Evolutionary conservation across 805 yeast genomes (phyloP).

Genomic region (Lipomyces oligophaga): DNA sequence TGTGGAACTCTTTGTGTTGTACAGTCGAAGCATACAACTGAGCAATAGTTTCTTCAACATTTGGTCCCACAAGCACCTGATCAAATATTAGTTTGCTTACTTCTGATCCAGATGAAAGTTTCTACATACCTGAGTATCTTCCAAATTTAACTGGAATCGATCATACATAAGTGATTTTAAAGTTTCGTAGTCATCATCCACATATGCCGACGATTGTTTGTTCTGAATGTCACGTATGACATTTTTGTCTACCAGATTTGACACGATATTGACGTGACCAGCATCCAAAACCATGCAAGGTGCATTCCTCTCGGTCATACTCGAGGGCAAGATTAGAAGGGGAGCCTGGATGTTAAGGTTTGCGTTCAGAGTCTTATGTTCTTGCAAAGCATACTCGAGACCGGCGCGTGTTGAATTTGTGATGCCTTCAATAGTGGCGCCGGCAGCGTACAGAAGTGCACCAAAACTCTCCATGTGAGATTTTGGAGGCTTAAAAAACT

Average conservation of each 20-base stretch:
- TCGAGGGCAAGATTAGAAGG: conserved; percentile 76
- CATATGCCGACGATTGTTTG: conserved; percentile 52
- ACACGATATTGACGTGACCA: conserved; percentile 81
- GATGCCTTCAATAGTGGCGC: conserved; percentile 86
- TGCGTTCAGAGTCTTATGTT: conserved; percentile 84
- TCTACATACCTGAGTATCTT: conserved; percentile 69
- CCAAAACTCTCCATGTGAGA: conserved; percentile 83
- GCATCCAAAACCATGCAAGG: conserved; percentile 93
- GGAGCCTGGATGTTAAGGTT: conserved; percentile 93
- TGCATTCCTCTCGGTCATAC: conserved; percentile 71
- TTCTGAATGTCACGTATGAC: conserved; percentile 63
- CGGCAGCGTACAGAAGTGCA: conserved; percentile 90
- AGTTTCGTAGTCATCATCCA: conserved; percentile 67
- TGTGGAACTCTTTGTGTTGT: conserved; percentile 48
- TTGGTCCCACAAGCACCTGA: conserved; percentile 64
- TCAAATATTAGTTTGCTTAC: background rate
- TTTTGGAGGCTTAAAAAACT: conserved; percentile 82
- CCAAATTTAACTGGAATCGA: conserved; percentile 67
- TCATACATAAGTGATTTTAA: conserved; percentile 84
- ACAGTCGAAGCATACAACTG: conserved; percentile 50
- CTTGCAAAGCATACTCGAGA: conserved; percentile 86
- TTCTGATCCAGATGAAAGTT: background rate
- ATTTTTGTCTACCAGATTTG: conserved; percentile 72
- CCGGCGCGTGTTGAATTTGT: conserved; percentile 89
- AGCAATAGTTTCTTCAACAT: conserved; percentile 69